phyloP scores from a whole-genome alignment of 192 early-diverging fungal genomes.

The Entrophospora sp. region DNA sequence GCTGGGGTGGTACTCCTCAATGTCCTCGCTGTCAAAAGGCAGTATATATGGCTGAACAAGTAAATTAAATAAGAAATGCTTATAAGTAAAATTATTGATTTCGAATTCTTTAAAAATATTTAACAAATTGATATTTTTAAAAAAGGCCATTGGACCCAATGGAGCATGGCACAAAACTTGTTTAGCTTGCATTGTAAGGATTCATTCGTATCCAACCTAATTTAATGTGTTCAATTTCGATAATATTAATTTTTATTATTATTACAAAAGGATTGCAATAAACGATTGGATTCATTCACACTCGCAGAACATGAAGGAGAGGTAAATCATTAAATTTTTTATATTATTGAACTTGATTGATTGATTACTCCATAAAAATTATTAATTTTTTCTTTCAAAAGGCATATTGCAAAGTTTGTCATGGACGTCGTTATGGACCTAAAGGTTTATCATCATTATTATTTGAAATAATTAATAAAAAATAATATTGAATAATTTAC shows the following conservation, averaged over 20 bases:
- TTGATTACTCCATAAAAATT: neutral
- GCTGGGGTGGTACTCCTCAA: constrained; percentile 36
- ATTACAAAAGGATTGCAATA: constrained; percentile 41
- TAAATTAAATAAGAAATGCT: neutral
- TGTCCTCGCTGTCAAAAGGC: constrained; percentile 44
- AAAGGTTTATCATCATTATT: constrained; percentile 32
- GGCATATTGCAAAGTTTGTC: constrained; percentile 51
- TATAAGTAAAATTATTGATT: neutral
- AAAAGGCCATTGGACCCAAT: constrained; percentile 30
- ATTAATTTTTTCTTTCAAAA: constrained; percentile 10
- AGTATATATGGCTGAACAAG: constrained; percentile 45
- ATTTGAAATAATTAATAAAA: neutral
- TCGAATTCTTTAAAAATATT: neutral
- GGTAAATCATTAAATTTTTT: constrained; percentile 23
- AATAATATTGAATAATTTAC: neutral
- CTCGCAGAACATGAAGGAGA: constrained; percentile 46
- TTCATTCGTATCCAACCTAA: too few species aligned
- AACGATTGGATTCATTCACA: constrained; percentile 42
- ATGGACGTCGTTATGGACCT: constrained; percentile 47
- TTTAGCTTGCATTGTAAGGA: constrained; percentile 24
- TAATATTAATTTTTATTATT: too few species aligned
- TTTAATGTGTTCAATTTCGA: too few species aligned
- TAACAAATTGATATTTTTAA: neutral
- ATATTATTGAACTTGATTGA: neutral
- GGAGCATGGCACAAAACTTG: constrained; percentile 28